A percentile compares a stretch with the other conserved stretches of the same genome.
These are phyloP conservation scores for Fraxinus platypoda DNA, from an alignment of 305 asterid genomes.

Conservation along the genomic window DNA sequence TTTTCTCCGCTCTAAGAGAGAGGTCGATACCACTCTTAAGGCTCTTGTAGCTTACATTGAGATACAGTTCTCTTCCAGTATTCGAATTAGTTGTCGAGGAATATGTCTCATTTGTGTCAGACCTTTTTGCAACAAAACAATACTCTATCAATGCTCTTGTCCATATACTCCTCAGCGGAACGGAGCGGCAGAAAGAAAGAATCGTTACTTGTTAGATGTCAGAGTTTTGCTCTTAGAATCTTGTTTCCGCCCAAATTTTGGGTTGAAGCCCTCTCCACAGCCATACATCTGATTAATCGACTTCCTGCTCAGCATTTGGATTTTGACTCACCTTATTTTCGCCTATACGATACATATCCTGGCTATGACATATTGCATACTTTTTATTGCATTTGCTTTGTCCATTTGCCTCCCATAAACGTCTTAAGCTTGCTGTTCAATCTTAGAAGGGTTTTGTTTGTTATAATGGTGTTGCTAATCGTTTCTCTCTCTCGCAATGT, in stretches of 20 bases:
- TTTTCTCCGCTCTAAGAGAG: not conserved
- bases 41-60: not conserved
- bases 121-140: no score
- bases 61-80: not conserved
- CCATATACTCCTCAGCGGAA: not conserved
- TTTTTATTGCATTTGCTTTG: not conserved
- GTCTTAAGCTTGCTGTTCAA: not conserved
- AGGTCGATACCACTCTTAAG: not conserved
- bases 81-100: not conserved
- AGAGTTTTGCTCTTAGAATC: not conserved
- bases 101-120: not conserved
- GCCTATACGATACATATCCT: not conserved
- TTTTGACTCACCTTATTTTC: no score
- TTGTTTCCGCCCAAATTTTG: not conserved
- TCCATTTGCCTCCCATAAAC: not conserved
- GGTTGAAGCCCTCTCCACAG: not conserved
- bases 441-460: not conserved
- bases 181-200: no score
- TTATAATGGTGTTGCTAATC: not conserved
- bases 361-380: not conserved
- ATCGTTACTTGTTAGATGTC: not conserved
- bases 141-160: not conserved
- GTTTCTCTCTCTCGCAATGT: not conserved
- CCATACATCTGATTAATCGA: not conserved
- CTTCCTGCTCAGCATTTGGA: not conserved